Evolutionary conservation across 2,329 filamentous ascomycete species (phyloP), one percentile per base, ranked within the genome.

Genomic region (Fusarium mexicanum): DNA sequence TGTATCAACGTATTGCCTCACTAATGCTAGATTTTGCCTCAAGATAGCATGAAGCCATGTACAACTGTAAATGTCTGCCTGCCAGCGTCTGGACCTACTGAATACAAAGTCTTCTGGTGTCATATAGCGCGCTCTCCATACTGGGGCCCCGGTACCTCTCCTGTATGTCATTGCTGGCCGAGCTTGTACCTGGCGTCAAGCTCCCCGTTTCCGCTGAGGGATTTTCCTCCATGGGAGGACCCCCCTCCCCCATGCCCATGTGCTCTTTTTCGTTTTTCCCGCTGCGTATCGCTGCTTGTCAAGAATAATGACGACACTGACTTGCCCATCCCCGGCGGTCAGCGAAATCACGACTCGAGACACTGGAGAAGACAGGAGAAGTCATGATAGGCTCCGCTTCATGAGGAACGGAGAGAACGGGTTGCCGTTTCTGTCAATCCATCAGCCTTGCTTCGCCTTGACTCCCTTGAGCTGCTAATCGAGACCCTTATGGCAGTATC

Each of bases 231-330:
- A 71, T 72, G 62, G 67, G 65, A 64, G 64, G 61, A 50, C 72
- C 64, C 63, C 66, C 62, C 57, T 62, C 64, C 65, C 65, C 63
- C 69, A 69, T 55, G 60, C 61, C 74, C 76, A 76, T 78, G 68
- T 64, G 64, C 60, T 65, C 59, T 41, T 55, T 55, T 64, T 54
- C 58, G 35, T 41, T 69, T 77, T 71, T 72, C 54, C 59, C 38
- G 29, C 53, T 59, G 57, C 53, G 67, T 72, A 74, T 77, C 73
- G 74, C 75, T 71, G 44, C 60, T 67, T 72, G 60, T 57, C 53
- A 22, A 51, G 61, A 65, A 60, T 38, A 40, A 78, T 78, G 77
- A 79, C 77, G 77, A 79, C 77, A 79, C 73, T 76, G 77, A 70
- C 43, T 65, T 53, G 61, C 22, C 69, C 62, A 68, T 67, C 69